Evolutionary conservation across 2,329 filamentous ascomycete genomes (phyloP).

Genomic region (Ophiostoma populinum): DNA sequence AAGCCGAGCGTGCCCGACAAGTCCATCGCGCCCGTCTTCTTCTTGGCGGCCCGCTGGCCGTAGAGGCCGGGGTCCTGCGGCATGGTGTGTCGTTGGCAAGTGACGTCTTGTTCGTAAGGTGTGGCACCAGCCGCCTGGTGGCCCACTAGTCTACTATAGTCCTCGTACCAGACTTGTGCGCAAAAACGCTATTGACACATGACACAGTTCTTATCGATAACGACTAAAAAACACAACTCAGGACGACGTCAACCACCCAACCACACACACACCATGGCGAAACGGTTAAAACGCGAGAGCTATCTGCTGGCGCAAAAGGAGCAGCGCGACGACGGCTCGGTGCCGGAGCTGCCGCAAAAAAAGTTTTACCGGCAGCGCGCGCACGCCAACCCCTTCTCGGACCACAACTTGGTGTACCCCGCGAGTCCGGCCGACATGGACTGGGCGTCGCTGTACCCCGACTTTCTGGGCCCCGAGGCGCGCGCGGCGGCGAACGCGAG

Average conservation of each 20-base stretch:
- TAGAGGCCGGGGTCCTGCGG: constrained; percentile 57
- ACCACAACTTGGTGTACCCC: constrained; percentile 77
- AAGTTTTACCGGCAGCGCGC: constrained; percentile 92
- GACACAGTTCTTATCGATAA: constrained; percentile 8
- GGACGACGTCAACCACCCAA: constrained; percentile 1
- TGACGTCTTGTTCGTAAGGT: neutral
- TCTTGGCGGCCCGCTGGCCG: constrained; percentile 54
- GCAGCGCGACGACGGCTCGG: constrained; percentile 25
- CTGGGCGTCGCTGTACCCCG: constrained; percentile 73
- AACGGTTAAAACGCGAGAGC: constrained; percentile 47
- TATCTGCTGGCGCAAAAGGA: constrained; percentile 36
- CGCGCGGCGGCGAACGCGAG: neutral
- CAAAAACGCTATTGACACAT: neutral
- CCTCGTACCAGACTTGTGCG: neutral
- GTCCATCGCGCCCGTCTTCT: constrained; percentile 45
- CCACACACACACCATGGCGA: constrained; percentile 16
- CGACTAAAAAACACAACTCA: constrained; percentile 1
- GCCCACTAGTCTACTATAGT: no score
- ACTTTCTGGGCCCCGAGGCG: constrained; percentile 33
- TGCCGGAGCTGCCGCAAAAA: constrained; percentile 64
- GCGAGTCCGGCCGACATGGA: constrained; percentile 69
- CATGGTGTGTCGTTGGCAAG: constrained; percentile 22
- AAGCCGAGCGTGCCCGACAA: constrained; percentile 66
- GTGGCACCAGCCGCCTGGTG: no score
- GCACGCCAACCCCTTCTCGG: constrained; percentile 95